Percentiles rank a stretch among this genome's conserved stretches.
phyloP scores from a whole-genome alignment of 2,329 filamentous ascomycete genomes.

The Annulohypoxylon truncatum region DNA sequence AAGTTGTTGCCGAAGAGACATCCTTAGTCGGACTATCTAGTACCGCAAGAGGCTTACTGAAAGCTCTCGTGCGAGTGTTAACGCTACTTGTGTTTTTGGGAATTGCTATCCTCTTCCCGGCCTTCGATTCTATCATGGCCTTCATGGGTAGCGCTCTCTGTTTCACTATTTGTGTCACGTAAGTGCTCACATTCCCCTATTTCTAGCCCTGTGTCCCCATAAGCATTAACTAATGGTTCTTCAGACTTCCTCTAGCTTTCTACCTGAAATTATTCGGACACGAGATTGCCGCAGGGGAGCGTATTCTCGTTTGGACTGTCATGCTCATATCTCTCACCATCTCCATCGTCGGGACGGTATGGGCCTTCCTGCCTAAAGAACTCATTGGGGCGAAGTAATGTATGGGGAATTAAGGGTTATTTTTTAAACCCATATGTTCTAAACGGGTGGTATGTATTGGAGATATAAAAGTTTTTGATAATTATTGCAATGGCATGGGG shows the following conservation, averaged over 20 bases:
- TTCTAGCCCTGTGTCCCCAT: not conserved
- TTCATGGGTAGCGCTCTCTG: conserved; percentile 90
- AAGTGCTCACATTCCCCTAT: conserved; percentile 43
- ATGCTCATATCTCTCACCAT: conserved; percentile 76
- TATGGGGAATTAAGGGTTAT: not conserved
- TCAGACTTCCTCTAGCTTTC: conserved; percentile 80
- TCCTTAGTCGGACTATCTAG: conserved; percentile 65
- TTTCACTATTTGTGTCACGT: conserved; percentile 92
- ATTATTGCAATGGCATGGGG: not conserved
- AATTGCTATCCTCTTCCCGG: conserved; percentile 76
- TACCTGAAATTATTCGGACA: conserved; percentile 89
- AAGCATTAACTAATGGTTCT: conserved; percentile 3
- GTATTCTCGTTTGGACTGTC: conserved; percentile 73
- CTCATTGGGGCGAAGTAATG: conserved; percentile 66
- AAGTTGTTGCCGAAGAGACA: conserved; percentile 59
- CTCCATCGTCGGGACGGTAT: conserved; percentile 82
- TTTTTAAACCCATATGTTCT: not conserved
- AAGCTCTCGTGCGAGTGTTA: conserved; percentile 70
- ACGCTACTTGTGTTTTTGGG: conserved; percentile 78
- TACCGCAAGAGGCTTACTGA: conserved; percentile 68
- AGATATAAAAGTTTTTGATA: not conserved
- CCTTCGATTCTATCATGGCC: conserved; percentile 91
- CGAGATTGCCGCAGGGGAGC: conserved; percentile 74
- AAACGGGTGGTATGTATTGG: not conserved
- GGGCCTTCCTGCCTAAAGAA: conserved; percentile 86